phyloP scores from a whole-genome alignment of 805 yeast genomes.

The Kazachstania psychrophila region DNA sequence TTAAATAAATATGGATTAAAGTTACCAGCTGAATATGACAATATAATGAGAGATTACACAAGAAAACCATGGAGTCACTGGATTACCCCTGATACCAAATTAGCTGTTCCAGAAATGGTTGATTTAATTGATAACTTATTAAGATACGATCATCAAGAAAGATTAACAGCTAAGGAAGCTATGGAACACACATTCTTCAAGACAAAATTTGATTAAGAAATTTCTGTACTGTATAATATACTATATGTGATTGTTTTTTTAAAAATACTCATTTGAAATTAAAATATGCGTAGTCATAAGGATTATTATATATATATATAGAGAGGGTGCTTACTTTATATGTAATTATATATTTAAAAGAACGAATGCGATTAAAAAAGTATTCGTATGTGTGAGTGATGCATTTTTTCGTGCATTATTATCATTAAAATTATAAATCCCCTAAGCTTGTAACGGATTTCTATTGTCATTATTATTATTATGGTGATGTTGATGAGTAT shows the following conservation, averaged over 20 bases:
- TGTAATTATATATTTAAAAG: too few species aligned
- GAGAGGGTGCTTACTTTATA: too few species aligned
- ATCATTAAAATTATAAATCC: too few species aligned
- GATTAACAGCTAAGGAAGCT: constrained; percentile 84
- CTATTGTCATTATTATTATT: neutral
- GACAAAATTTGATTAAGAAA: constrained; percentile 13
- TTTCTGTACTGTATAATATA: neutral
- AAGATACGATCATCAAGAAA: constrained; percentile 77
- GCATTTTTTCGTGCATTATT: too few species aligned
- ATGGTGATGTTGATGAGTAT: constrained; percentile 1
- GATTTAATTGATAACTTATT: constrained; percentile 67
- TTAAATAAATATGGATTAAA: constrained; percentile 58
- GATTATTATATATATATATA: neutral
- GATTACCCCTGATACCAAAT: constrained; percentile 36
- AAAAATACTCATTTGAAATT: neutral
- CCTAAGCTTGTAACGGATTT: too few species aligned
- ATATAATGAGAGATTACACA: constrained; percentile 53
- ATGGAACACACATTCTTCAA: constrained; percentile 67
- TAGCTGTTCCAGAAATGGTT: constrained; percentile 46
- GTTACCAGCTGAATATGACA: constrained; percentile 72
- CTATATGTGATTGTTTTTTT: neutral
- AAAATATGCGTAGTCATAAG: neutral
- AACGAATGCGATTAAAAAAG: too few species aligned
- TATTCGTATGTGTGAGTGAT: too few species aligned
- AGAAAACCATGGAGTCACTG: constrained; percentile 62